Percentiles rank a stretch among this genome's conserved stretches.
Evolutionary conservation across 441 rosid genomes (phyloP).

Genomic region (Populus hybrid): DNA sequence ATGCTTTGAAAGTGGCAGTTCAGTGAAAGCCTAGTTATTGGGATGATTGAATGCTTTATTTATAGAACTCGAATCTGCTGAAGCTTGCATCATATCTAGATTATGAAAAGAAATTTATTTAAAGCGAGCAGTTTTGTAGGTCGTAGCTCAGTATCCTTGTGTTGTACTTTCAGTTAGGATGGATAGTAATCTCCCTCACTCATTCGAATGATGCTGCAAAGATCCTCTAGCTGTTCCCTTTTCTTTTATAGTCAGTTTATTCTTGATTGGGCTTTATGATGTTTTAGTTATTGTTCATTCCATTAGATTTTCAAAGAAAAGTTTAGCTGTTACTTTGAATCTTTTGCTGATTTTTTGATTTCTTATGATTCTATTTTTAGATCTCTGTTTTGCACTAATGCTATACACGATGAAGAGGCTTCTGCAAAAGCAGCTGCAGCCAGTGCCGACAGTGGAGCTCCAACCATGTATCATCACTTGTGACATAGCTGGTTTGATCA

Average conservation of each 20-base stretch:
- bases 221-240: background rate
- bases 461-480: conserved; percentile 66
- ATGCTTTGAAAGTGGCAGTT: background rate
- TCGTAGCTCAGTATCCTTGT: background rate
- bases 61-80: background rate
- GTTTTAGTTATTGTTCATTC: background rate
- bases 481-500: conserved; percentile 29
- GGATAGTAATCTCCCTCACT: background rate
- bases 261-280: background rate
- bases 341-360: conserved; percentile 7
- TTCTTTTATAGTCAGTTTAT: no score
- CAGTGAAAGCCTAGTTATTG: background rate
- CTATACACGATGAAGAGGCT: conserved; percentile 67
- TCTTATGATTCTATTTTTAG: conserved; percentile 30
- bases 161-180: background rate
- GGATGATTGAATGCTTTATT: background rate
- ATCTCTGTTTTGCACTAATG: conserved; percentile 42
- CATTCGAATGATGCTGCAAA: background rate
- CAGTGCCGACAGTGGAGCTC: conserved; percentile 60
- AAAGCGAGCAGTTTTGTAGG: background rate
- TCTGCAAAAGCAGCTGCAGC: conserved; percentile 64
- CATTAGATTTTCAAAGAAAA: background rate
- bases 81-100: background rate
- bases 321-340: background rate
- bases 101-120: background rate